Base-by-base conservation (phyloP, 345 rosid genomes). In the Populus tremula region DNA sequence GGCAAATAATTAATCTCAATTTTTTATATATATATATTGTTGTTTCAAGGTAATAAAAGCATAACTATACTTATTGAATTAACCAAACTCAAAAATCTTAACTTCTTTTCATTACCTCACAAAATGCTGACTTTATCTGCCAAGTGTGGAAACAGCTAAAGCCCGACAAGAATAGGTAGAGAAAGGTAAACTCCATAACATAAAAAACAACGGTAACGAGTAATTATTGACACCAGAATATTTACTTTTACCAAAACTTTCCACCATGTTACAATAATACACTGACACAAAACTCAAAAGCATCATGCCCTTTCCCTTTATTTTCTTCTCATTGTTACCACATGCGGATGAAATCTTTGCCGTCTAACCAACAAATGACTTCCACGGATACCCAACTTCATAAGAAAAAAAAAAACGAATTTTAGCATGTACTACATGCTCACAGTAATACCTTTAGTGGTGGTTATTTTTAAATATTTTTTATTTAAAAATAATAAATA, bases 281-380 rank as follows among this genome's bases (percentile, higher is more conserved):
- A 9, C 64, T 59, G 64, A 59, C 64, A n/a, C 25, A 23, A 59
- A 23, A 10, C 64, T 3, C 11, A 11, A 59, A 59, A 10, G 29
- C 64, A 59, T 31, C 33, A 56, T 13, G 9, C 16, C 39, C 4
- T 47, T 23, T 18, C 27, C 10, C 27, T 70, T 16, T 39, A 14
- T n/a, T 4, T 20, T 53, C 70, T 61, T 75, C 77, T 82, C 38
- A 33, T 71, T 21, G 53, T 33, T 66, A 54, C 47, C 59, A 16
- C 13, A 53, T 6, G n/a, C 20, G 56, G 59, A 8, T 20, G 25
- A 8, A 77, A 53, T 67, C 82, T 56, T 67, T 35, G 75, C 80
- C 78, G 78, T 75, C 75, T 33, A 54, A 78, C 82, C 84, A 85
- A 56, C 80, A 77, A 66, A 64, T 63, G 75, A 78, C 79, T 70